These are phyloP conservation scores for Rhynchosporium graminicola DNA, from an alignment of 2,329 filamentous ascomycete genomes.

Conservation along the genomic window DNA sequence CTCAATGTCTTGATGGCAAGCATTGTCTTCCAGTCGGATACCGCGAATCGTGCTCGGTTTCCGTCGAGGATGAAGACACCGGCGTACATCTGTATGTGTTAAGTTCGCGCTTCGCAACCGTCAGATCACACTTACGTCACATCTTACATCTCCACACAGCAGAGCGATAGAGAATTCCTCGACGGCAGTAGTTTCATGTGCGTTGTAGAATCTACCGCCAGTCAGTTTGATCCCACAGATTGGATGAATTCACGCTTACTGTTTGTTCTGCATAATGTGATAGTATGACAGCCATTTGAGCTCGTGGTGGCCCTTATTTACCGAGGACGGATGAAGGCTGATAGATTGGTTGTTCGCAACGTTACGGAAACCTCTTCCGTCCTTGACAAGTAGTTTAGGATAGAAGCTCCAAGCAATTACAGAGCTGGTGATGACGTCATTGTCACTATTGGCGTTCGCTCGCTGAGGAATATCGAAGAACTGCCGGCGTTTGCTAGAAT, in stretches of 20 bases:
- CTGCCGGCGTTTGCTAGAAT: slow-evolving; percentile 60
- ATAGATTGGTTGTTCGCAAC: slow-evolving; percentile 91
- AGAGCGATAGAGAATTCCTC: slow-evolving; percentile 82
- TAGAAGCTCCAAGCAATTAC: slow-evolving; percentile 96
- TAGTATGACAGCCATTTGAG: slow-evolving; percentile 91
- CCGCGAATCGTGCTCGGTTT: slow-evolving; percentile 79
- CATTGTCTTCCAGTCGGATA: slow-evolving; percentile 87
- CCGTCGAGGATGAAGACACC: slow-evolving; percentile 86
- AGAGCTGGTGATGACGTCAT: slow-evolving; percentile 76
- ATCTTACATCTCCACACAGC: slow-evolving; percentile 85
- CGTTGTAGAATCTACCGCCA: slow-evolving; percentile 71
- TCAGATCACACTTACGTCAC: slow-evolving; percentile 63
- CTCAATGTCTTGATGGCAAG: slow-evolving; percentile 84
- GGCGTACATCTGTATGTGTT: slow-evolving; percentile 67
- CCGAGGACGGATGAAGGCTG: slow-evolving; percentile 81
- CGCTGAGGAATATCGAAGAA: slow-evolving; percentile 83
- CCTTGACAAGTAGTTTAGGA: slow-evolving; percentile 82
- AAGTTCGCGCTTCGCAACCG: slow-evolving; percentile 13
- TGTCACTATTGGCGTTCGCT: slow-evolving; percentile 74
- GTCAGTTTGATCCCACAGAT: slow-evolving; percentile 29
- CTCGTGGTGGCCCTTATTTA: slow-evolving; percentile 73
- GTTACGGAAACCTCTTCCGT: slow-evolving; percentile 86
- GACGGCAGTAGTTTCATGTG: slow-evolving; percentile 81
- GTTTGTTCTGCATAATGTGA: slow-evolving; percentile 91
- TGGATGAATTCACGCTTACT: slow-evolving; percentile 51